phyloP scores from a whole-genome alignment of 352 stramenopile genomes.

The Phytophthora capsici region DNA sequence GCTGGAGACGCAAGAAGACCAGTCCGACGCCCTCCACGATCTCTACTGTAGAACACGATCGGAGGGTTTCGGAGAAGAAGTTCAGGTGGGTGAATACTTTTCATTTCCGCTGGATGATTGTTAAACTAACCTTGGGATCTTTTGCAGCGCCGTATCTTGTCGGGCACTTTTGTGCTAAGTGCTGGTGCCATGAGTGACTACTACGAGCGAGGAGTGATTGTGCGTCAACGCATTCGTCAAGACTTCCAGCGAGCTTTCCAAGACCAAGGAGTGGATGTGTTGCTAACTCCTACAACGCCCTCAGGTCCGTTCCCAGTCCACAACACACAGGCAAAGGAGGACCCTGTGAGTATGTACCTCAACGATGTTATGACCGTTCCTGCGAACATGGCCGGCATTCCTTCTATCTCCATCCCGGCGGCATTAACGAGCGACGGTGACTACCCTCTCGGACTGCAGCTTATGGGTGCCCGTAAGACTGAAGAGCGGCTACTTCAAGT shows the following conservation, averaged over 20 bases:
- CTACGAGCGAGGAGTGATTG: constrained; percentile 87
- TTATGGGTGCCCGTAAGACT: constrained; percentile 71
- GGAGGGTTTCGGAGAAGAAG: constrained; percentile 92
- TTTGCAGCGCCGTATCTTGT: constrained; percentile 85
- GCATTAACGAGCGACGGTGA: constrained; percentile 60
- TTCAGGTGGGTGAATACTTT: constrained; percentile 59
- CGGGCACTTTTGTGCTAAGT: constrained; percentile 92
- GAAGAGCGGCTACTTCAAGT: constrained; percentile 73
- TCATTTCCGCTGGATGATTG: background rate
- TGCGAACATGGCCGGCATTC: constrained; percentile 87
- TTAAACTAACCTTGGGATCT: background rate
- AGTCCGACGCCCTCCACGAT: constrained; percentile 84
- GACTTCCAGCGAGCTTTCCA: constrained; percentile 73
- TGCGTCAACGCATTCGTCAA: constrained; percentile 79
- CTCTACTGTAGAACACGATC: constrained; percentile 89
- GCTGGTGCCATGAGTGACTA: constrained; percentile 89
- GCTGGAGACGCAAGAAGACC: constrained; percentile 58
- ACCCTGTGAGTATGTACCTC: constrained; percentile 88
- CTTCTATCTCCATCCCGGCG: constrained; percentile 82
- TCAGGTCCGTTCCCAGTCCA: constrained; percentile 77
- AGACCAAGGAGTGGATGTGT: constrained; percentile 74
- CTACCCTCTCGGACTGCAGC: constrained; percentile 79
- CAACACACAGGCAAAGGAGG: constrained; percentile 60
- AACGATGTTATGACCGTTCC: constrained; percentile 95
- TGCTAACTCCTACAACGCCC: constrained; percentile 89